These are phyloP conservation scores for Onygenales sp. DNA, from an alignment of 2,329 filamentous ascomycete genomes.

Conservation along the genomic window DNA sequence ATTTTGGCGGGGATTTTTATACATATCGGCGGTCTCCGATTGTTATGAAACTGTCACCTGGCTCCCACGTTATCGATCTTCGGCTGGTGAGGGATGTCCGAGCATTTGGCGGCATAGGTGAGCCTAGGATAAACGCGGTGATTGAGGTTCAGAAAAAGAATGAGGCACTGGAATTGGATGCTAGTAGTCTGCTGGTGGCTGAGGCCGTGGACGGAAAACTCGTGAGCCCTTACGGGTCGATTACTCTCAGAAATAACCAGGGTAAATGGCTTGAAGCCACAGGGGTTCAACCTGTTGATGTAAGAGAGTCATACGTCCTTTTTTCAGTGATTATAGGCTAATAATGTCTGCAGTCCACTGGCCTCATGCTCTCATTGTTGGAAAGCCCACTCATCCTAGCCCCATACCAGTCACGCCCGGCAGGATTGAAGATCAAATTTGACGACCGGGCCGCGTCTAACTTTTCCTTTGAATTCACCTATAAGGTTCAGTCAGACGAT, in stretches of 20 bases:
- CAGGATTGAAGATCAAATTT: conserved; percentile 20
- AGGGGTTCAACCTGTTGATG: conserved; percentile 11
- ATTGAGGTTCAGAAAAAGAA: conserved; percentile 24
- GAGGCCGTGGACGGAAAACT: conserved; percentile 42
- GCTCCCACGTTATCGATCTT: conserved; percentile 42
- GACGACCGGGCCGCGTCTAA: conserved; percentile 1
- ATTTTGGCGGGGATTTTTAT: conserved; percentile 52
- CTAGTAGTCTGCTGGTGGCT: conserved; percentile 36
- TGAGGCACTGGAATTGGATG: conserved; percentile 20
- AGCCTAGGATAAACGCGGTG: conserved; percentile 36
- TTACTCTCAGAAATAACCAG: conserved; percentile 40
- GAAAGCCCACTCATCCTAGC: conserved; percentile 15
- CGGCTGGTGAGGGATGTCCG: conserved; percentile 49
- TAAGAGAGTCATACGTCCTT: neutral
- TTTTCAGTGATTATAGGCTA: neutral
- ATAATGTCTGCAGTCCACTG: neutral
- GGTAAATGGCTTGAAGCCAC: conserved; percentile 12
- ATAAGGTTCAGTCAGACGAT: conserved; percentile 4
- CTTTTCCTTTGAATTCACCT: conserved; percentile 14
- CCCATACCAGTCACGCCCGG: conserved; percentile 25
- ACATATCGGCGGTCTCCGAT: conserved; percentile 41
- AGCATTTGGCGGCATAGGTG: conserved; percentile 43
- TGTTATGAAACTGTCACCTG: conserved; percentile 41
- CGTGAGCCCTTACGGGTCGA: conserved; percentile 38
- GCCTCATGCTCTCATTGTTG: neutral